Percentiles rank a stretch among this genome's conserved stretches.
phyloP scores from a whole-genome alignment of 169 alveolate genomes.

The Sarcocystis neurona region DNA sequence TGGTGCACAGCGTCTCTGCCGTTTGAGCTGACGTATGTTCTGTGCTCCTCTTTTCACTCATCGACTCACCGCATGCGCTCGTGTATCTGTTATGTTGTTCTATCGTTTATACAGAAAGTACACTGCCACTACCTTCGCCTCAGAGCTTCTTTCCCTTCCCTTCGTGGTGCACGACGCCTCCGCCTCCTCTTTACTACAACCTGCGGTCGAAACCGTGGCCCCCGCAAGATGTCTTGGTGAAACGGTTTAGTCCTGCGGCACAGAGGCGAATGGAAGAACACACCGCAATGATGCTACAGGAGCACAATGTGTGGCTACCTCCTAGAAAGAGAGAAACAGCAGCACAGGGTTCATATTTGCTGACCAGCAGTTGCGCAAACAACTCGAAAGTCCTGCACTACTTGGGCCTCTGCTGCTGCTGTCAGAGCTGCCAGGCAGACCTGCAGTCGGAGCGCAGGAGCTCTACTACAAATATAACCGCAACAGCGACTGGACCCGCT shows the following conservation, averaged over 20 bases:
- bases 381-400: not conserved
- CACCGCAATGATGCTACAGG: not conserved
- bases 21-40: no score
- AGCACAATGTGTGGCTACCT: conserved; percentile 1
- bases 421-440: not conserved
- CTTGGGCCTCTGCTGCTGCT: not conserved
- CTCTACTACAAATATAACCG: not conserved
- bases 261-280: conserved; percentile 17
- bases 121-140: no score
- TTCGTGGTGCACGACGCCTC: no score
- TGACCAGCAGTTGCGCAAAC: not conserved
- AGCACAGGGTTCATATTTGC: not conserved
- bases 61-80: no score
- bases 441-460: not conserved
- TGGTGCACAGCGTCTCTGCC: no score
- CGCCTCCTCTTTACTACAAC: no score
- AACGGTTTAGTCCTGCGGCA: conserved; percentile 1
- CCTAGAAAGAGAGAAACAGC: not conserved
- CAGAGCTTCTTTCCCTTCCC: no score
- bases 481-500: no score
- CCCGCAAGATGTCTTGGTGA: not conserved
- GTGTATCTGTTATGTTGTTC: no score
- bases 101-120: no score
- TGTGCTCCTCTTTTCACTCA: no score
- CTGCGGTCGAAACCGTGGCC: not conserved